Evolutionary conservation across 2,329 filamentous ascomycete species (phyloP).

Genomic region (Talaromyces albobiverticillius): DNA sequence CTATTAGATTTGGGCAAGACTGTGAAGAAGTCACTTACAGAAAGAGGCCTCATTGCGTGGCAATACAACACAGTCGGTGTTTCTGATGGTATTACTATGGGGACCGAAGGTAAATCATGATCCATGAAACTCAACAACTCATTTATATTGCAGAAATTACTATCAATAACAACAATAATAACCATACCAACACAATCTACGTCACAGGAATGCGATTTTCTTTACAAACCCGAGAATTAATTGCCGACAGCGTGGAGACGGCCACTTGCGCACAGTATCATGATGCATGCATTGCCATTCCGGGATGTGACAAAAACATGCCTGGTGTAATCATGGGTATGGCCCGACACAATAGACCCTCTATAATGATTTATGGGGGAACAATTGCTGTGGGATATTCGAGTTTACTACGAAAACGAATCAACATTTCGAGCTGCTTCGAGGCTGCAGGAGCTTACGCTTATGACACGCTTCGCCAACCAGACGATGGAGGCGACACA

Average conservation of each 20-base stretch:
- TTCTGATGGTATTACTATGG: slow-evolving; percentile 93
- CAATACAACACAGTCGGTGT: slow-evolving; percentile 91
- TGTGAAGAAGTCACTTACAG: slow-evolving; percentile 76
- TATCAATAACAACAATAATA: no score
- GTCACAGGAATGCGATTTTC: slow-evolving; percentile 83
- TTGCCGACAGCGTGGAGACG: slow-evolving; percentile 90
- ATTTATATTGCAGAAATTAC: no score
- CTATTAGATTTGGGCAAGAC: slow-evolving; percentile 84
- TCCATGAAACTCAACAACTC: not conserved
- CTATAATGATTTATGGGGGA: slow-evolving; percentile 93
- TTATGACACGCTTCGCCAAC: slow-evolving; percentile 70
- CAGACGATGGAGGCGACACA: slow-evolving; percentile 61
- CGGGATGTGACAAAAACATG: slow-evolving; percentile 98
- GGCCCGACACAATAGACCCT: slow-evolving; percentile 85
- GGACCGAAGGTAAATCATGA: slow-evolving; percentile 68
- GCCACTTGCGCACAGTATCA: slow-evolving; percentile 90
- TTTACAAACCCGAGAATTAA: slow-evolving; percentile 84
- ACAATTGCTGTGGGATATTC: slow-evolving; percentile 87
- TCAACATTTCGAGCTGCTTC: slow-evolving; percentile 88
- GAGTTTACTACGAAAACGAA: slow-evolving; percentile 67
- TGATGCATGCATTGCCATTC: slow-evolving; percentile 89
- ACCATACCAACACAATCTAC: slow-evolving; percentile 20
- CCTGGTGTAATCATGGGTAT: slow-evolving; percentile 88
- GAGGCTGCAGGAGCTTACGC: slow-evolving; percentile 80
- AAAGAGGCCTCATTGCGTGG: slow-evolving; percentile 87